Conservation (phyloP, 495 filamentous ascomycete species). For the Penicillium bovifimosum region DNA sequence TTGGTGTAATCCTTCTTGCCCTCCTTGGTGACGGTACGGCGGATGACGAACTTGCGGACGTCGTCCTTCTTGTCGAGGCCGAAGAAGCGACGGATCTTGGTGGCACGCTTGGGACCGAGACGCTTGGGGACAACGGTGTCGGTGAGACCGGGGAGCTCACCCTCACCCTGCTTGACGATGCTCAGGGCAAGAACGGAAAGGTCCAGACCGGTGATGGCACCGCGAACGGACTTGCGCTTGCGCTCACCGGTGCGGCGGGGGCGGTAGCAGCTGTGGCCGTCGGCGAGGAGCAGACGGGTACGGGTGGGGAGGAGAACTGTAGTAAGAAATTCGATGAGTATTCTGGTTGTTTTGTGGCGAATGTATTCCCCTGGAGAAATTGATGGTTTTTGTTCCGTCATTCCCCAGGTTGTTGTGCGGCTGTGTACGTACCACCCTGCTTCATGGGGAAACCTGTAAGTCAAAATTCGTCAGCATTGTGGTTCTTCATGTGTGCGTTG, state of each 20-base stretch:
- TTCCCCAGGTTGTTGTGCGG: constrained; percentile 6
- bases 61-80: constrained; percentile 99
- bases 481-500: constrained; percentile 1
- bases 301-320: constrained; percentile 83
- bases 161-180: constrained; percentile 96
- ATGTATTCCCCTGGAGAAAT: constrained; percentile 9
- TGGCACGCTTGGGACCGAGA: constrained; percentile 96
- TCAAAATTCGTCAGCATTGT: constrained; percentile 23
- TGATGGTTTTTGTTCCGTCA: background rate
- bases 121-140: constrained; percentile 96
- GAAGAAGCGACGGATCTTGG: constrained; percentile 99
- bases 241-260: constrained; percentile 95
- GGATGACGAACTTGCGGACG: constrained; percentile 99
- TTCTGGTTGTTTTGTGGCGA: constrained; percentile 8
- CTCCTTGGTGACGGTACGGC: constrained; percentile 95
- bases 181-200: constrained; percentile 85
- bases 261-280: constrained; percentile 89
- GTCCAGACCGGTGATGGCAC: constrained; percentile 93
- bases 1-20: constrained; percentile 98
- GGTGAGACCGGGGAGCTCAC: constrained; percentile 89
- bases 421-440: constrained; percentile 69
- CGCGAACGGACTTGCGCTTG: constrained; percentile 96
- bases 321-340: constrained; percentile 28
- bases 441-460: constrained; percentile 90
- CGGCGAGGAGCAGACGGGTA: constrained; percentile 89